A percentile compares a stretch with the other conserved stretches of the same genome.
These are phyloP conservation scores for Phytophthora crassamura DNA, from an alignment of 352 stramenopile genomes.

Conservation along the genomic window DNA sequence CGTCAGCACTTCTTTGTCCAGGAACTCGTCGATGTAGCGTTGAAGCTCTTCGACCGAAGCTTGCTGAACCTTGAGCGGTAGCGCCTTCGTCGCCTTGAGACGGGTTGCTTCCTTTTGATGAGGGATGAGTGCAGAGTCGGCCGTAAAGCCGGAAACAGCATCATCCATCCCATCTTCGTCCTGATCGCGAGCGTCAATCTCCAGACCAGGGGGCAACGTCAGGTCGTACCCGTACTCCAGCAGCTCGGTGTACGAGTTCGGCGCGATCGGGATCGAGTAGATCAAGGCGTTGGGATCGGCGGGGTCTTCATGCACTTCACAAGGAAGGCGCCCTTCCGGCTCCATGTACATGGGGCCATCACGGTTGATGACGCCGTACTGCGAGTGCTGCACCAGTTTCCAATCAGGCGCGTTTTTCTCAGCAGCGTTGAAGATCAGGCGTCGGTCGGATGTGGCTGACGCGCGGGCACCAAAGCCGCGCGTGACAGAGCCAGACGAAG, in stretches of 20 bases:
- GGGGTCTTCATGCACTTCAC: background rate
- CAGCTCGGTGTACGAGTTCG: constrained; percentile 1
- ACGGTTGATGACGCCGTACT: background rate
- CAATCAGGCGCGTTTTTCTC: background rate
- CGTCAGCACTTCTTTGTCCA: background rate
- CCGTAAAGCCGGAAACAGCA: background rate
- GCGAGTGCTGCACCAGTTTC: constrained; percentile 1
- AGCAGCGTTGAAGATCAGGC: background rate
- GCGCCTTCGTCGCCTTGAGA: background rate
- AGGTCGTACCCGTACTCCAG: background rate
- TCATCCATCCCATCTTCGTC: background rate
- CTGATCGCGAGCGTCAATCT: background rate
- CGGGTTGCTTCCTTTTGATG: background rate
- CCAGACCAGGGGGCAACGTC: background rate
- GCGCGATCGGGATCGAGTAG: background rate
- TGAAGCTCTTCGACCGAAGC: background rate
- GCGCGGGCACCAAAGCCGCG: too few relatives aligned
- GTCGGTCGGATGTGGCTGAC: background rate
- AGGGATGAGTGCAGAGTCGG: background rate
- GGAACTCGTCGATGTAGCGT: background rate
- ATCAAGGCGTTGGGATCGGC: background rate
- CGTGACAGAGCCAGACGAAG: background rate
- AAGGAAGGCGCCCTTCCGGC: background rate
- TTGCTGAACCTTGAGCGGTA: background rate
- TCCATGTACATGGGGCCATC: background rate